Conservation (phyloP, 345 rosid genomes). For the Aquilaria yunnanensis region DNA sequence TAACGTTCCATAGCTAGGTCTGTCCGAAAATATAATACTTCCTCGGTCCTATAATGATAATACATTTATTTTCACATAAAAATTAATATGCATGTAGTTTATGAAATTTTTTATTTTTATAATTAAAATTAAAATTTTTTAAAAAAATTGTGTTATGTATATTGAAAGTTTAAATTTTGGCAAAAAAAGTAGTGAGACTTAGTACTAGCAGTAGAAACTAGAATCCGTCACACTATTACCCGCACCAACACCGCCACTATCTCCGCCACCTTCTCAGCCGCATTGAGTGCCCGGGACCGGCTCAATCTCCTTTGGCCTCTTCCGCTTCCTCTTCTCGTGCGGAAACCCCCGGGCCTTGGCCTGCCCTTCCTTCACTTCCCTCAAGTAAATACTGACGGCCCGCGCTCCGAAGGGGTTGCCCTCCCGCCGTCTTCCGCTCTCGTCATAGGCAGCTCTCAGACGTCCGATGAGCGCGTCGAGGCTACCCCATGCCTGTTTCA, state of each 20-base stretch:
- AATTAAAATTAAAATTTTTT: too few relatives aligned
- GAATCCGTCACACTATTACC: not conserved
- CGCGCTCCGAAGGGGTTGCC: conserved; percentile 14
- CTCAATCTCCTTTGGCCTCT: conserved; percentile 23
- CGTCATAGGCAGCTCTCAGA: conserved; percentile 32
- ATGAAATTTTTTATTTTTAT: too few relatives aligned
- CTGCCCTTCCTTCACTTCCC: too few relatives aligned
- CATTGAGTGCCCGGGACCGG: not conserved
- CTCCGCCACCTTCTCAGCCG: not conserved
- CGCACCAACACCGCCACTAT: not conserved
- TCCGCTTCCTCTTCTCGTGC: too few relatives aligned
- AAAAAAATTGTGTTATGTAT: too few relatives aligned
- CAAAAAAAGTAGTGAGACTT: not conserved
- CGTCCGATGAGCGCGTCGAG: conserved; percentile 37
- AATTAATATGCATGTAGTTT: too few relatives aligned
- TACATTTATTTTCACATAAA: too few relatives aligned
- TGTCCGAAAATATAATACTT: too few relatives aligned
- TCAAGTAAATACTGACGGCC: too few relatives aligned
- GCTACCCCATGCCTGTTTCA: conserved; percentile 38
- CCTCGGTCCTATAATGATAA: too few relatives aligned
- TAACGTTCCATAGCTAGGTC: too few relatives aligned
- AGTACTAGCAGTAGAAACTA: not conserved
- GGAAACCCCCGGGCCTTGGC: too few relatives aligned
- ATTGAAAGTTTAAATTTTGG: not conserved
- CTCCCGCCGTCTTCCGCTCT: conserved; percentile 25